Base-by-base conservation (phyloP, 257 asterid species). In the Apocynum venetum region DNA sequence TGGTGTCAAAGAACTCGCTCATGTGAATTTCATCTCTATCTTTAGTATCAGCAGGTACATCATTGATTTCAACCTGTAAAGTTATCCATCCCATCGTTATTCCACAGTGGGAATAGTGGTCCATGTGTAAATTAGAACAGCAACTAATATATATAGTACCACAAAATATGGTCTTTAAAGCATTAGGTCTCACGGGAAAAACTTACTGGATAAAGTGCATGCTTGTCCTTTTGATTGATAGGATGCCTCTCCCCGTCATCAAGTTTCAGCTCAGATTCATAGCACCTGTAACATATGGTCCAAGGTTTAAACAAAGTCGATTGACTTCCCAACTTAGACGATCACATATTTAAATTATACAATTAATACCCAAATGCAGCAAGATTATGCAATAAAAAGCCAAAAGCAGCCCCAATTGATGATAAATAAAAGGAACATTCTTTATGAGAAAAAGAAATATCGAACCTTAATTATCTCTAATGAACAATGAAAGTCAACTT, bases 1-100 rank as follows among this genome's bases (percentile, higher is more conserved):
- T 93, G 48, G 99, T 96, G 89, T 96, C 99, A 75, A 96, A 96
- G 88, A 96, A 96, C 81, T 96, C 99, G 79, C 99, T 96, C 87
- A 90, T 98, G 12, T 93, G 94, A 80, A 86, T 88, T 80, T 93
- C 99, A 73, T 87, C 98, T 81, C 85, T 85, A 79, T 96, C 99
- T 85, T 89, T 90, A 41, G 99, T 93, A 71, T 91, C 99, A 71
- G 78, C 89, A 46, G 94, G 89, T 75, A 96, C 89, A 65, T 88
- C 95, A 69, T 83, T 80, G 49, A 87, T 85, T 69, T 90, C 94
- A 77, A 89, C 88, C 99, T 96, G 91, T 80, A 83, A 81, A 82
- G 74, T 69, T 47, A 78, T n/a, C 43, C 66, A 64, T 75, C 55
- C 48, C 66, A 69, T 63, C 25, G 65, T 14, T 49, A 59, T 4